A percentile compares a stretch with the other conserved stretches of the same genome.
Evolutionary conservation across 768 basidiomycete species (phyloP).

Genomic region (Rhizopogon rudus): DNA sequence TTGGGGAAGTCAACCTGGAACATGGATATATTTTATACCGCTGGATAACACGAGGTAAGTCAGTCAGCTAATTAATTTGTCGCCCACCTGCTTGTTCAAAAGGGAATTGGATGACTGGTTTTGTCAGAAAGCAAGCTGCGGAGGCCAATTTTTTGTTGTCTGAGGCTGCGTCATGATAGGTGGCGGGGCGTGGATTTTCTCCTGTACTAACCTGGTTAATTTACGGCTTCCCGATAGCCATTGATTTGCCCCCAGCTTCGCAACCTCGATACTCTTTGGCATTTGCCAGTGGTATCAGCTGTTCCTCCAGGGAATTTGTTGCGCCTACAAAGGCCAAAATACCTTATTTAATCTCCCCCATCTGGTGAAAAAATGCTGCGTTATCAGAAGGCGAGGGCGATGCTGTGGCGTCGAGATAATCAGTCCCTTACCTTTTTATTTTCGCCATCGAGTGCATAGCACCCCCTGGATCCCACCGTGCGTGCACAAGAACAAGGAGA

Average conservation of each 20-base stretch:
- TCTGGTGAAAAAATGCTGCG: neutral
- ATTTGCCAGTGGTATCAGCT: neutral
- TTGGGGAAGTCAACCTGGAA: neutral
- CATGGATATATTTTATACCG: neutral
- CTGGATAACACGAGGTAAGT: constrained; percentile 6
- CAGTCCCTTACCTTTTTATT: neutral
- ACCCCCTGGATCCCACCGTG: neutral
- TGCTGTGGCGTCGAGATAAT: neutral
- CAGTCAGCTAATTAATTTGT: neutral
- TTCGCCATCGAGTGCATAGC: neutral
- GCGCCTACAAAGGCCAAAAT: neutral
- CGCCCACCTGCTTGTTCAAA: neutral
- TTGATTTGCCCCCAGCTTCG: neutral
- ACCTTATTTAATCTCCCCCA: neutral
- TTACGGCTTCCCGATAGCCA: neutral
- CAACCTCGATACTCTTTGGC: neutral
- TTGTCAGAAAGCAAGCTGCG: neutral
- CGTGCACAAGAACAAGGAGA: neutral
- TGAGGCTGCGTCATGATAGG: neutral
- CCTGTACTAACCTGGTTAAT: constrained; percentile 1
- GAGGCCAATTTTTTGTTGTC: neutral
- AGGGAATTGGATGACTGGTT: neutral
- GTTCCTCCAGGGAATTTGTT: neutral
- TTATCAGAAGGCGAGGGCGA: neutral
- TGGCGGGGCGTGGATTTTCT: neutral